Base-by-base conservation (phyloP, 805 yeast species). In the Pichia deserticola region DNA sequence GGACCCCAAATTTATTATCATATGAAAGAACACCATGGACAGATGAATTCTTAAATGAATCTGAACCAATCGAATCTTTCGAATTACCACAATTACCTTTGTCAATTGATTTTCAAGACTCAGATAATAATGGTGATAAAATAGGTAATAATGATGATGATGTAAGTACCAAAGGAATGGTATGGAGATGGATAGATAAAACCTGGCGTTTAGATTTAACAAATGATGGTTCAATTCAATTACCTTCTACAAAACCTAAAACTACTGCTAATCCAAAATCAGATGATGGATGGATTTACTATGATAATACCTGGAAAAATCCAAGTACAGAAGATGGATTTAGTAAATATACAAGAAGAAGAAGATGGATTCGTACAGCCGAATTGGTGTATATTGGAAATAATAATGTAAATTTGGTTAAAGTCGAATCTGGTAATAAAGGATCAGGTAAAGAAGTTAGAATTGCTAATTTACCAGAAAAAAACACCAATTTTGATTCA, bases 1-100 rank as follows among this genome's bases (percentile, higher is more conserved):
- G 99, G 99, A 92, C 98, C 0, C 75, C 95, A 13, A 89, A 89
- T 61, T 74, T 93, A 63, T 74, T 93, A 54, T 84, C 95, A 45
- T 92, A 92, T 63, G 99, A 92, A 68, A 78, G 99, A 62, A 83
- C 96, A 0, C 84, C 98, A 4, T 92, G 98, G 97, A 90, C 98
- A 0, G 99, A 92, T 64, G 97, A 90, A 65, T 90, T 89, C 61
- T 72, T 89, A 54, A 92, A 90, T 65, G 96, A 89, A 63, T 78
- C 88, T 1, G 80, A 85, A 6, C 73, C 89, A 8, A 83, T 90
- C 20, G 93, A 85, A 6, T 68, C 75, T 20, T 92, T 92, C 67
- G 80, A 82, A 63, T 71, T 92, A 50, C 98, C 99, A 4, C 88
- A 82, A 51, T 77, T 84, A 29, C 52, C 52, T 15, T 20, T 50